Conservation (phyloP, 2,329 filamentous ascomycete species). For the Aschersonia sp. region DNA sequence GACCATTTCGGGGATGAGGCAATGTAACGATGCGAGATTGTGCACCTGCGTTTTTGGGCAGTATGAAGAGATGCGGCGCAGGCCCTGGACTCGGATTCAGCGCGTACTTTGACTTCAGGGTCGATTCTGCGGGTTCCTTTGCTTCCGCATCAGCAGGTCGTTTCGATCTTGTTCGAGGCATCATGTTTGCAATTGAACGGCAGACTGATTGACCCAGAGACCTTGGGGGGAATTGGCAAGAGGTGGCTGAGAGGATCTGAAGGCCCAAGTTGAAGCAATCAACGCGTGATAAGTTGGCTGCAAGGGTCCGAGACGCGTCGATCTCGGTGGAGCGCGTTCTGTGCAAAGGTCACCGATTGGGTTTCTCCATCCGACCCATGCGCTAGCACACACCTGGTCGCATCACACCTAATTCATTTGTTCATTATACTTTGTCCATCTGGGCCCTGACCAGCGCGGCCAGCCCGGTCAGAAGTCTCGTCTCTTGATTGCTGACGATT, state of each 20-base stretch:
- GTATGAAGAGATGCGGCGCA: constrained; percentile 42
- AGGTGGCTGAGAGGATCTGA: no score
- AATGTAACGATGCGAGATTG: constrained; percentile 45
- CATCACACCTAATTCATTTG: no score
- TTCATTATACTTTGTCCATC: no score
- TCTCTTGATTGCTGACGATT: no score
- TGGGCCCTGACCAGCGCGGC: no score
- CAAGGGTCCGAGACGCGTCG: not conserved
- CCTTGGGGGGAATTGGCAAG: no score
- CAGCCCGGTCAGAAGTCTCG: no score
- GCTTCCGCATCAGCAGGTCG: constrained; percentile 15
- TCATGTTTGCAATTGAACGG: constrained; percentile 9
- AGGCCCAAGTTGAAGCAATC: not conserved
- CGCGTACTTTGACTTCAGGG: constrained; percentile 20
- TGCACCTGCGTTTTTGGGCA: constrained; percentile 39
- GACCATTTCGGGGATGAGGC: constrained; percentile 40
- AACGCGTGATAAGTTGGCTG: not conserved
- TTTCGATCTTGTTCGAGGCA: constrained; percentile 35
- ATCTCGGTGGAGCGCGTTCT: not conserved
- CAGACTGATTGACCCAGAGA: no score
- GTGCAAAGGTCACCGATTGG: no score
- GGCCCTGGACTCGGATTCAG: constrained; percentile 25
- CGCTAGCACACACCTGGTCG: no score
- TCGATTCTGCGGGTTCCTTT: constrained; percentile 13
- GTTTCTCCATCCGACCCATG: no score